phyloP scores from a whole-genome alignment of 1,284 basidiomycete species.

The Ganoderma multipileum region DNA sequence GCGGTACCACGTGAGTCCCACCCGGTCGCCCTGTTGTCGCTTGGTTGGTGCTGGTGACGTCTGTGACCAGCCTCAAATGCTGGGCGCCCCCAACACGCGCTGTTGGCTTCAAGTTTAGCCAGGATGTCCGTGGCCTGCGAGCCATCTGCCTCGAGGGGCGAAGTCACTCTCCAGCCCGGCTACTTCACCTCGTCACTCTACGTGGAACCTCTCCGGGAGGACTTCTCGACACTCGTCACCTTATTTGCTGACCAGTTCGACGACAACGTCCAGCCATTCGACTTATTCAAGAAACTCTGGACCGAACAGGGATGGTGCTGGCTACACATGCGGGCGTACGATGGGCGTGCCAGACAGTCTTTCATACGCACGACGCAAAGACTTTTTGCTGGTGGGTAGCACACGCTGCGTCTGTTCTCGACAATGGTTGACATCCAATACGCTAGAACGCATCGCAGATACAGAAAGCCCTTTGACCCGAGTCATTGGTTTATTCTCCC shows the following conservation, averaged over 20 bases:
- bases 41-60: conserved; percentile 25
- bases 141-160: conserved; percentile 57
- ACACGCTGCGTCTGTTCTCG: neutral
- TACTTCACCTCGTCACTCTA: conserved; percentile 81
- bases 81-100: neutral
- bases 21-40: conserved; percentile 33
- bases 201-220: conserved; percentile 67
- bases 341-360: conserved; percentile 63
- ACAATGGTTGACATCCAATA: neutral
- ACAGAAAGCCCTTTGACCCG: conserved; percentile 57
- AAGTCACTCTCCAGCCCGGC: conserved; percentile 68
- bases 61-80: neutral
- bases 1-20: conserved; percentile 26
- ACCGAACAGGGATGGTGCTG: conserved; percentile 71
- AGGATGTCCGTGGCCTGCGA: conserved; percentile 52
- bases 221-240: conserved; percentile 59
- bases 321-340: conserved; percentile 75
- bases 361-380: conserved; percentile 65
- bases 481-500: conserved; percentile 65
- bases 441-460: conserved; percentile 58
- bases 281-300: conserved; percentile 75
- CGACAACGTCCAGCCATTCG: conserved; percentile 55
- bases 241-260: conserved; percentile 56
- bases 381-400: conserved; percentile 66
- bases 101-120: neutral